A percentile compares a stretch with the other conserved stretches of the same genome.
Conservation (phyloP, 208 protist species). For the Trypanosoma theileri region DNA sequence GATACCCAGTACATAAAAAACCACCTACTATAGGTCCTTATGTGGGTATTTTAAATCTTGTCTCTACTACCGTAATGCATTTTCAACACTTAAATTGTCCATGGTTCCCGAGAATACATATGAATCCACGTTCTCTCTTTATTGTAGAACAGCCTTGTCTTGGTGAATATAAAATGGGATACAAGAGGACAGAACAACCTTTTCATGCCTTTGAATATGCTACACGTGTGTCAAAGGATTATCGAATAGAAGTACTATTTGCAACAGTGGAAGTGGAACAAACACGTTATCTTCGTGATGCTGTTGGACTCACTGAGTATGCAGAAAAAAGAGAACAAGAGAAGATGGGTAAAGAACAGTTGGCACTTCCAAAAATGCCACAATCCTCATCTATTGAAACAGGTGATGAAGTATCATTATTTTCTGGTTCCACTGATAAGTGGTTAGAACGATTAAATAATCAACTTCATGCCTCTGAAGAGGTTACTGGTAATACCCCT, state of each 20-base stretch:
- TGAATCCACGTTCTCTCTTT: conserved; percentile 79
- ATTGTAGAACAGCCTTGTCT: conserved; percentile 81
- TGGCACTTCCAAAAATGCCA: not conserved
- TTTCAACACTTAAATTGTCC: conserved; percentile 79
- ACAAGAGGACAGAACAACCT: conserved; percentile 83
- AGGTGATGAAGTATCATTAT: not conserved
- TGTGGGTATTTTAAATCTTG: conserved; percentile 84
- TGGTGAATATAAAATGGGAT: conserved; percentile 84
- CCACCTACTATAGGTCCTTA: conserved; percentile 79
- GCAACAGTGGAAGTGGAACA: conserved; percentile 81
- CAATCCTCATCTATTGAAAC: not conserved
- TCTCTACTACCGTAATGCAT: conserved; percentile 80
- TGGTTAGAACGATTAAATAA: conserved; percentile 57
- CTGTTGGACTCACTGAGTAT: conserved; percentile 82
- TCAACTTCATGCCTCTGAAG: conserved; percentile 36
- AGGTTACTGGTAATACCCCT: conserved; percentile 8
- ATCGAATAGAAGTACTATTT: conserved; percentile 90
- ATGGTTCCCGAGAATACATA: conserved; percentile 84
- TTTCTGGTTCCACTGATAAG: conserved; percentile 33
- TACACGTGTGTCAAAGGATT: conserved; percentile 88
- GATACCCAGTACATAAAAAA: conserved; percentile 87
- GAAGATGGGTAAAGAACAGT: not conserved
- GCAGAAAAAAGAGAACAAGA: conserved; percentile 22
- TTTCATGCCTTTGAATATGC: conserved; percentile 89
- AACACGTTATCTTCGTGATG: conserved; percentile 52